Conservation (phyloP, 139 green algal species). For the Tetraselmis chui region DNA sequence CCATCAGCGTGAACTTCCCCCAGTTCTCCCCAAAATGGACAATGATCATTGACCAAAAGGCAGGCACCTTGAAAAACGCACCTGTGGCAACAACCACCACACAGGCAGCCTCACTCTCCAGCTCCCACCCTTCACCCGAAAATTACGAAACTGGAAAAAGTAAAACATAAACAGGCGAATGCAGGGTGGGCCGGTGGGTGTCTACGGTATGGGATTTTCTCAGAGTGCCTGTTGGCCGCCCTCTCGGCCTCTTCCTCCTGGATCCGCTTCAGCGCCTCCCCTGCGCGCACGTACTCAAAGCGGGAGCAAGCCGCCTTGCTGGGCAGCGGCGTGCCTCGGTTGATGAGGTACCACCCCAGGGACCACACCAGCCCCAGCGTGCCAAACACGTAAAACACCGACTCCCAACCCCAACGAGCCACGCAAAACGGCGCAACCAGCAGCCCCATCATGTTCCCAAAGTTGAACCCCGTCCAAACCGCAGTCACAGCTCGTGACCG, state of each 20-base stretch:
- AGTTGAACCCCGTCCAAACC: slow-evolving; percentile 46
- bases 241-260: neutral
- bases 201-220: neutral
- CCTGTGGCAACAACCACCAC: too few relatives aligned
- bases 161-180: too few relatives aligned
- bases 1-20: slow-evolving; percentile 12
- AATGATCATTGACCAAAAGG: neutral
- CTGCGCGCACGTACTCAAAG: neutral
- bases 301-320: neutral
- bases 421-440: neutral
- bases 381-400: slow-evolving; percentile 96
- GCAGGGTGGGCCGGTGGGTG: too few relatives aligned
- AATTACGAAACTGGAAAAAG: too few relatives aligned
- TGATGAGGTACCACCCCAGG: slow-evolving; percentile 61
- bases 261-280: slow-evolving; percentile 1
- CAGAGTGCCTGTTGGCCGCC: neutral
- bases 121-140: too few relatives aligned
- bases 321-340: neutral
- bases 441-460: neutral
- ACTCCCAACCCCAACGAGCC: slow-evolving; percentile 78
- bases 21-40: slow-evolving; percentile 1
- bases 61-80: neutral
- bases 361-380: slow-evolving; percentile 83
- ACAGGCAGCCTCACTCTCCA: too few relatives aligned
- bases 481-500: slow-evolving; percentile 72